Conservation (phyloP, 2,329 filamentous ascomycete species). For the Dryadomyces sulphureus region DNA sequence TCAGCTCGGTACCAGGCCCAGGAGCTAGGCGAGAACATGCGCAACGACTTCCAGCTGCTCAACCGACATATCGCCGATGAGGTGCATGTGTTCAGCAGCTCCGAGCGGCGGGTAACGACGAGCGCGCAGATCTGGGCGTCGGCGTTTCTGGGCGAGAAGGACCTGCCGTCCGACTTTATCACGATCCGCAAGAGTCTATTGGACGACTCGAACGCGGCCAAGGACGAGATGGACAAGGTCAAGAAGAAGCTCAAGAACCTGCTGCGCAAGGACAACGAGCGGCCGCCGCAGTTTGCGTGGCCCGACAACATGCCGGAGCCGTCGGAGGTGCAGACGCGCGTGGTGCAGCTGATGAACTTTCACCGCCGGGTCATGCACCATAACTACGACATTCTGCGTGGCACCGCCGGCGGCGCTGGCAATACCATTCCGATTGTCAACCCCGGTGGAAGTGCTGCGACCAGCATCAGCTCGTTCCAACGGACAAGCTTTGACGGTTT, state of each 20-base stretch:
- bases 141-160: conserved; percentile 76
- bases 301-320: conserved; percentile 89
- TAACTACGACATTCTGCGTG: conserved; percentile 72
- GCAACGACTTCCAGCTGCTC: conserved; percentile 83
- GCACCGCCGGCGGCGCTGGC: conserved; percentile 12
- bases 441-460: background rate
- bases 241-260: conserved; percentile 98
- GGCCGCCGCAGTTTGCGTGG: conserved; percentile 96
- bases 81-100: conserved; percentile 89
- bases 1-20: conserved; percentile 92
- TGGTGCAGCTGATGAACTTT: conserved; percentile 95
- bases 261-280: conserved; percentile 79
- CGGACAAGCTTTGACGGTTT: background rate
- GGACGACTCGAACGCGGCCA: conserved; percentile 95
- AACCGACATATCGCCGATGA: conserved; percentile 87
- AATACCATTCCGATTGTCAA: background rate
- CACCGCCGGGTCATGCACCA: conserved; percentile 89
- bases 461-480: background rate
- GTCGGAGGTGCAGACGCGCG: conserved; percentile 77
- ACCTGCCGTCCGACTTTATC: conserved; percentile 74
- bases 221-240: conserved; percentile 98
- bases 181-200: conserved; percentile 85
- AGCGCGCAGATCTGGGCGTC: conserved; percentile 94
- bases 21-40: conserved; percentile 88
- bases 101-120: conserved; percentile 83